Conservation (phyloP, 306 rosid species). For the Clitoria ternatea region DNA sequence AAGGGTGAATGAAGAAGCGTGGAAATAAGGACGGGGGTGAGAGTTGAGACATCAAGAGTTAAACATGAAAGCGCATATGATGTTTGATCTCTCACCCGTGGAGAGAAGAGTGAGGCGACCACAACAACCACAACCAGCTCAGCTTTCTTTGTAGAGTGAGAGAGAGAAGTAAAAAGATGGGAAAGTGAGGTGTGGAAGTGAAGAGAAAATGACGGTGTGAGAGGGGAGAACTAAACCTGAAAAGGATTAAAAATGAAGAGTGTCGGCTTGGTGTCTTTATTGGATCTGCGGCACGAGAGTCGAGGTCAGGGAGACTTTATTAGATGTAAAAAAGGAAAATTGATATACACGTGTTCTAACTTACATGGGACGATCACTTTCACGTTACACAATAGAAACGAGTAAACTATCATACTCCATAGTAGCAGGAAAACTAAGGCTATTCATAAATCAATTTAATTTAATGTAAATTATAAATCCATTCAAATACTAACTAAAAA, state of each 20-base stretch:
- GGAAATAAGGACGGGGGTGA: neutral
- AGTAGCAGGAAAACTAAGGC: too few species aligned
- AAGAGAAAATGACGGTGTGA: constrained; percentile 29
- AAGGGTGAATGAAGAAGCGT: neutral
- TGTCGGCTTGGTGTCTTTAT: constrained; percentile 36
- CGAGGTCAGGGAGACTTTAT: constrained; percentile 10
- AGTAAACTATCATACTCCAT: too few species aligned
- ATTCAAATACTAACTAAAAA: too few species aligned
- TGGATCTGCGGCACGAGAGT: constrained; percentile 31
- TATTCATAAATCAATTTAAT: too few species aligned
- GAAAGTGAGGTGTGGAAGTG: constrained; percentile 28
- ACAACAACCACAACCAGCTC: constrained; percentile 4
- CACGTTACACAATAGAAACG: neutral
- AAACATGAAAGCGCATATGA: neutral
- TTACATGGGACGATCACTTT: neutral
- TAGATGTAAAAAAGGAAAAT: neutral
- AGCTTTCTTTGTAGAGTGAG: constrained; percentile 23
- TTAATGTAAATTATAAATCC: too few species aligned
- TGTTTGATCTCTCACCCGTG: constrained; percentile 30
- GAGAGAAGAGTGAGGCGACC: constrained; percentile 8
- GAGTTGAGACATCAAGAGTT: neutral
- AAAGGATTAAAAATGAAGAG: neutral
- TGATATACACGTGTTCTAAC: neutral
- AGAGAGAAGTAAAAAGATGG: constrained; percentile 37
- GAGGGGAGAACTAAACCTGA: neutral